phyloP scores from a whole-genome alignment of 106 monocot genomes.

The Dendrobium huoshanense region DNA sequence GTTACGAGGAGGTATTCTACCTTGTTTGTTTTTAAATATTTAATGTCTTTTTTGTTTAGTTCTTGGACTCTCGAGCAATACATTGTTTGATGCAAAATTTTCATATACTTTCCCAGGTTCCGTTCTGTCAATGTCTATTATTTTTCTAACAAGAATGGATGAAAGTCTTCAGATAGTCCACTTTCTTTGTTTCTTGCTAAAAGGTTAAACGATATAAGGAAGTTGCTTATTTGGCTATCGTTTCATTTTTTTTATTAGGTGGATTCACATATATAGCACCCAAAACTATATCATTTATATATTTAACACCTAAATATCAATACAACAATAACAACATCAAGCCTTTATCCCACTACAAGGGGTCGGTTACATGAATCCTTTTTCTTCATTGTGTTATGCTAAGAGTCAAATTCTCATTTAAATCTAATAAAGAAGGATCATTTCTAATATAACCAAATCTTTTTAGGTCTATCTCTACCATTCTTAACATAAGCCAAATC shows the following conservation, averaged over 20 bases:
- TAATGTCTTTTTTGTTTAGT: not conserved
- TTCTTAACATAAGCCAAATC: too few species aligned
- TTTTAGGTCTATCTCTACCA: too few species aligned
- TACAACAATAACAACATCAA: too few species aligned
- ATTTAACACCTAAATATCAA: too few species aligned
- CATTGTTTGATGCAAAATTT: not conserved
- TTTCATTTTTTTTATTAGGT: not conserved
- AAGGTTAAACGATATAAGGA: not conserved
- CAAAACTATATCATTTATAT: too few species aligned
- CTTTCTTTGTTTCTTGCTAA: slow-evolving; percentile 1
- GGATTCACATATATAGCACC: too few species aligned
- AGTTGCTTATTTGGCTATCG: not conserved
- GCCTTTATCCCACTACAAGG: too few species aligned
- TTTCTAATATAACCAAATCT: too few species aligned
- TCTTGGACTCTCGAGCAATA: not conserved
- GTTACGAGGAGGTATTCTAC: slow-evolving; percentile 75
- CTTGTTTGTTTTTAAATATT: not conserved
- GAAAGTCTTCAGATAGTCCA: not conserved
- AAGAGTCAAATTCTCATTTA: too few species aligned
- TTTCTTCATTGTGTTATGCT: too few species aligned
- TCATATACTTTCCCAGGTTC: not conserved
- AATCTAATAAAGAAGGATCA: too few species aligned
- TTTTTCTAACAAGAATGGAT: not conserved
- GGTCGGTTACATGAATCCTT: too few species aligned
- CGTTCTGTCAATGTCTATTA: not conserved